Evolutionary conservation across 495 filamentous ascomycete genomes (phyloP), one percentile per base, ranked within the genome.

Genomic region (Penicillium malachiteum): DNA sequence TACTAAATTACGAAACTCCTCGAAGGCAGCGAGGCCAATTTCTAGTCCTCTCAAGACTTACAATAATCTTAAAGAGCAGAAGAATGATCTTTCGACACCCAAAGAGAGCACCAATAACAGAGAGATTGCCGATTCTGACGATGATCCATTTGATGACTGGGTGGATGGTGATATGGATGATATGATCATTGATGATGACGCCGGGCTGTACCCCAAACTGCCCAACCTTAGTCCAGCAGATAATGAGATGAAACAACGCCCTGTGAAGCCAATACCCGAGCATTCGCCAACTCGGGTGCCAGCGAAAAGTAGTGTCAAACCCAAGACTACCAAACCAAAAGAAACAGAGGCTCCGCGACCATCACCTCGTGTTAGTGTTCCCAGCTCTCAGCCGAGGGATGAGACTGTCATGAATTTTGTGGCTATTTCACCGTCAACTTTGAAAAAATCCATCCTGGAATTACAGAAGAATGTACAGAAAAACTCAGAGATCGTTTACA

Each of bases 111-210:
- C 17, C 47, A 52, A 45, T 33, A 69, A 58, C 17, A 52, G 46
- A 30, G 62, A 70, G 8, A 71, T 81, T 46, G 71, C 72, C 16
- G 78, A 77, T 47, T 79, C 78, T n/a, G 77, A 78, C 51, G 74
- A 76, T 16, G 69, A 74, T 37, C 35, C 49, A 31, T 64, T 65
- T 26, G 67, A 62, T 21, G 48, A 41, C 17, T 70, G 63, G 59
- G 61, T 42, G 30, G 62, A 59, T 46, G 68, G 64, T 18, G 56
- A 64, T 13, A 65, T 67, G 42, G 70, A 73, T 43, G 55, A 62
- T 4, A 58, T 65, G 26, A 61, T 62, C 8, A 33, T 57, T 10
- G 64, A 68, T 34, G 34, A 45, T 2, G 56, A 70, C 33, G 52
- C 63, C 9, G 52, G 54, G 5, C 53, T 71, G 8, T 74, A 75